Conservation (phyloP, 805 yeast species). For the Wickerhamomyces tratensis region DNA sequence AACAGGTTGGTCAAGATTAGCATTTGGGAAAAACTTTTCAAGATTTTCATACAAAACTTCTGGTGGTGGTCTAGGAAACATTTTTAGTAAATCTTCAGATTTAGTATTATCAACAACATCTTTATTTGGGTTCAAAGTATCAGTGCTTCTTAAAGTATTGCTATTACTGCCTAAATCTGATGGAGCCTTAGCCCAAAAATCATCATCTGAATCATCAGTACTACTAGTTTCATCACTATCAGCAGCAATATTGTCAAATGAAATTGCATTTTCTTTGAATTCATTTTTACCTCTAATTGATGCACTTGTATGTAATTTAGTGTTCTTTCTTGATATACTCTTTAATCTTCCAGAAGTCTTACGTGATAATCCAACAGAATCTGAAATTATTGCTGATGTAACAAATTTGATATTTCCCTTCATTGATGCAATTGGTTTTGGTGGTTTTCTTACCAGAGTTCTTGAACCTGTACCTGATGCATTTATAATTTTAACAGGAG, state of each 20-base stretch:
- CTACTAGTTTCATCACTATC: slow-evolving; percentile 11
- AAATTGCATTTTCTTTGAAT: slow-evolving; percentile 62
- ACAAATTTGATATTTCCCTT: too few relatives aligned
- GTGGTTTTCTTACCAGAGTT: background rate
- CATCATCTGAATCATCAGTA: slow-evolving; percentile 40
- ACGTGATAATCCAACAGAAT: background rate
- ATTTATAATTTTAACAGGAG: background rate
- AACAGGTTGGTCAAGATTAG: slow-evolving; percentile 88
- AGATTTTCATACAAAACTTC: slow-evolving; percentile 88
- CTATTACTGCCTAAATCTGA: slow-evolving; percentile 6
- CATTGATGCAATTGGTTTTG: background rate
- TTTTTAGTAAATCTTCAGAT: slow-evolving; percentile 23
- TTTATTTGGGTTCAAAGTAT: background rate
- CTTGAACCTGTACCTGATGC: background rate
- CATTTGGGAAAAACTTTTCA: slow-evolving; percentile 85
- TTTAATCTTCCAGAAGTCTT: background rate
- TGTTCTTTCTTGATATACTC: background rate
- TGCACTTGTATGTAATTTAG: background rate
- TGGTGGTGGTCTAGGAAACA: slow-evolving; percentile 89
- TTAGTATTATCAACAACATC: slow-evolving; percentile 2
- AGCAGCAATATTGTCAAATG: slow-evolving; percentile 67
- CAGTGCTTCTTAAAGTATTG: slow-evolving; percentile 16
- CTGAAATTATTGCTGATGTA: background rate
- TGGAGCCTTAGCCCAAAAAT: slow-evolving; percentile 48
- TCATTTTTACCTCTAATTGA: slow-evolving; percentile 25